A percentile compares a stretch with the other conserved stretches of the same genome.
Conservation (phyloP, 2,329 filamentous ascomycete genomes). For the Monosporascus ibericus region DNA sequence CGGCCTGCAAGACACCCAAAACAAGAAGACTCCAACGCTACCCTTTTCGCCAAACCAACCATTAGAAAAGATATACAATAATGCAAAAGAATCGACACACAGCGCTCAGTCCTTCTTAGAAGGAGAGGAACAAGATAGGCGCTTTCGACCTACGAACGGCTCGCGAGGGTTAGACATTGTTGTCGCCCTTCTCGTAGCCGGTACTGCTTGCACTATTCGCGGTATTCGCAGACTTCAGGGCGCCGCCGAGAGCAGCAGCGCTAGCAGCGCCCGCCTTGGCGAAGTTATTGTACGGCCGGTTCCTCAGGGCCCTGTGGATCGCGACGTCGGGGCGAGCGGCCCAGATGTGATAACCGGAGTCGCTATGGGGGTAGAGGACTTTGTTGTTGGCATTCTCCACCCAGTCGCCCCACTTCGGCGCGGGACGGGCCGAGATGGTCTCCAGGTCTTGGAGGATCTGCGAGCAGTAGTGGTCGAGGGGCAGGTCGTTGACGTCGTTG, state of each 20-base stretch:
- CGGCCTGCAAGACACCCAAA: too few species aligned
- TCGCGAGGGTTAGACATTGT: not conserved
- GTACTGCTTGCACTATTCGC: not conserved
- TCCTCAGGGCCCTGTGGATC: slow-evolving; percentile 20
- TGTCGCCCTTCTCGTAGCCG: not conserved
- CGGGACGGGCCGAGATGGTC: slow-evolving; percentile 56
- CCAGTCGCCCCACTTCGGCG: slow-evolving; percentile 45
- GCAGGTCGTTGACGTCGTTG: slow-evolving; percentile 75
- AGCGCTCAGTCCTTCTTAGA: too few species aligned
- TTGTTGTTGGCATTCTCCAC: slow-evolving; percentile 39
- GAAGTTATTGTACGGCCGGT: slow-evolving; percentile 18
- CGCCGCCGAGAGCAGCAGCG: not conserved
- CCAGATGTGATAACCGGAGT: slow-evolving; percentile 22
- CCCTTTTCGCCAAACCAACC: too few species aligned
- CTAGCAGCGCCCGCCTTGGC: slow-evolving; percentile 1
- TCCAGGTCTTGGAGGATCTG: slow-evolving; percentile 71
- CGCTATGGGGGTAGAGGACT: slow-evolving; percentile 42
- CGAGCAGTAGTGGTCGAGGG: slow-evolving; percentile 69
- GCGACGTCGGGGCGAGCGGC: slow-evolving; percentile 19
- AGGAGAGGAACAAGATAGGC: too few species aligned
- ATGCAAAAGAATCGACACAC: too few species aligned
- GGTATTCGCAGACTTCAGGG: not conserved
- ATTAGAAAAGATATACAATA: too few species aligned
- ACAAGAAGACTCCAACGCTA: too few species aligned
- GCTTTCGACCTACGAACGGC: too few species aligned